Evolutionary conservation across 2,329 filamentous ascomycete species (phyloP).

Genomic region (Westerdykella ornata): DNA sequence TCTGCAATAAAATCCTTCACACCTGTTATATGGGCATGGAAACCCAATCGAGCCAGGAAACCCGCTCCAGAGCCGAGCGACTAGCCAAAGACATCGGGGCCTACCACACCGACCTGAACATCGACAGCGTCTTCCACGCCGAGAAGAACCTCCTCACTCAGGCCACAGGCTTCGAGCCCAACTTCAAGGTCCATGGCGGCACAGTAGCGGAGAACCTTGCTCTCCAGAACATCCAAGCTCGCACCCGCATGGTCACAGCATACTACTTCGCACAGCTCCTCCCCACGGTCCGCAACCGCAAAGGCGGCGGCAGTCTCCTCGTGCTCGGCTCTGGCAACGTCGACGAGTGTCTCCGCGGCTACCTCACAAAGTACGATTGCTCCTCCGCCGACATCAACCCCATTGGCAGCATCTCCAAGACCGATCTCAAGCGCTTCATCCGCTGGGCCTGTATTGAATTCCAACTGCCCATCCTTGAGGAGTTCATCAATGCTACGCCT

Average conservation of each 20-base stretch:
- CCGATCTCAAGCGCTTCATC: slow-evolving; percentile 66
- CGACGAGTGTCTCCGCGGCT: slow-evolving; percentile 45
- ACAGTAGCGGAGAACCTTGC: slow-evolving; percentile 55
- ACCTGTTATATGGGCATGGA: slow-evolving; percentile 41
- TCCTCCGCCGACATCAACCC: slow-evolving; percentile 49
- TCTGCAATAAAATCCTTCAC: slow-evolving; percentile 54
- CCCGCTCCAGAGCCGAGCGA: slow-evolving; percentile 56
- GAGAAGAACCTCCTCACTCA: slow-evolving; percentile 54
- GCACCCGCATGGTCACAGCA: slow-evolving; percentile 58
- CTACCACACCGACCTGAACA: slow-evolving; percentile 67
- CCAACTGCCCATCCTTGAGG: slow-evolving; percentile 56
- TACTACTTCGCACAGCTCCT: slow-evolving; percentile 60
- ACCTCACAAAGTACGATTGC: slow-evolving; percentile 68
- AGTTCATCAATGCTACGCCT: slow-evolving; percentile 52
- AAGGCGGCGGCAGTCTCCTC: slow-evolving; percentile 53
- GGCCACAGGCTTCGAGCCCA: slow-evolving; percentile 55
- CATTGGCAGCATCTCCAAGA: slow-evolving; percentile 57
- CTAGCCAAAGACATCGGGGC: slow-evolving; percentile 58
- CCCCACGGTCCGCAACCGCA: slow-evolving; percentile 51
- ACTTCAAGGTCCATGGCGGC: slow-evolving; percentile 60
- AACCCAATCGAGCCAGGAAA: slow-evolving; percentile 59
- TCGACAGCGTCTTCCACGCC: slow-evolving; percentile 60
- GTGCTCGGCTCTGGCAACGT: slow-evolving; percentile 65
- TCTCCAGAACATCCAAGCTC: slow-evolving; percentile 62
- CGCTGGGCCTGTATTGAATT: slow-evolving; percentile 50